Conservation (phyloP, 768 basidiomycete species). For the Flagelloscypha sp. region DNA sequence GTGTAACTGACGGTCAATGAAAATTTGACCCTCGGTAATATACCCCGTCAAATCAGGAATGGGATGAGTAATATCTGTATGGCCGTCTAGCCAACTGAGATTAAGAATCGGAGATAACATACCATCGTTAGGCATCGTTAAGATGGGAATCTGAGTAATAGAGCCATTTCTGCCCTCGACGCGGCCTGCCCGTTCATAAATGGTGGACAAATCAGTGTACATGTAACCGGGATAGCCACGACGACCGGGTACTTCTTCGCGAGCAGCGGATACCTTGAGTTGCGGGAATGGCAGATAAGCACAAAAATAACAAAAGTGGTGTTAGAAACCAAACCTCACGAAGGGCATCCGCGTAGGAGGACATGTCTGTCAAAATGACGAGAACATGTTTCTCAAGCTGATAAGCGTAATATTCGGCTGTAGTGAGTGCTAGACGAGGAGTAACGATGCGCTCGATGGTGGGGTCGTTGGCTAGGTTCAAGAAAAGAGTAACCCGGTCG, state of each 20-base stretch:
- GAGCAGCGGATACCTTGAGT: constrained; percentile 85
- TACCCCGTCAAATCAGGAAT: constrained; percentile 99
- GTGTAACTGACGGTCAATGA: constrained; percentile 93
- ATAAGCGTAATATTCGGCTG: constrained; percentile 99
- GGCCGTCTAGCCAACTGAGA: constrained; percentile 5
- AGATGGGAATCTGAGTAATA: constrained; percentile 98
- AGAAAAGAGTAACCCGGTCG: constrained; percentile 95
- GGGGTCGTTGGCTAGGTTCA: constrained; percentile 98
- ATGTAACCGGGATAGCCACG: constrained; percentile 98
- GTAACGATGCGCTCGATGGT: constrained; percentile 99
- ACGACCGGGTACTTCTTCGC: constrained; percentile 98
- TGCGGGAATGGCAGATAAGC: constrained; percentile 10
- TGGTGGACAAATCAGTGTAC: constrained; percentile 99
- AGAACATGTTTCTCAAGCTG: constrained; percentile 99
- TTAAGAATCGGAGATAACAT: constrained; percentile 21
- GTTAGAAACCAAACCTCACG: constrained; percentile 63
- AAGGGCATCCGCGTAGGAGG: constrained; percentile 92
- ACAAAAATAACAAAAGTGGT: constrained; percentile 11
- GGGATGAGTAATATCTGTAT: constrained; percentile 96
- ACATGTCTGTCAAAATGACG: constrained; percentile 99
- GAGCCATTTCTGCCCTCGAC: constrained; percentile 97
- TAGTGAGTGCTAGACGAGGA: constrained; percentile 93
- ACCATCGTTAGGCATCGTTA: constrained; percentile 99
- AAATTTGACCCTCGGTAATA: constrained; percentile 99
- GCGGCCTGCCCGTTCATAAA: constrained; percentile 98